A percentile compares a stretch with the other conserved stretches of the same genome.
Conservation (phyloP, 495 filamentous ascomycete species). For the Talaromyces ruber region DNA sequence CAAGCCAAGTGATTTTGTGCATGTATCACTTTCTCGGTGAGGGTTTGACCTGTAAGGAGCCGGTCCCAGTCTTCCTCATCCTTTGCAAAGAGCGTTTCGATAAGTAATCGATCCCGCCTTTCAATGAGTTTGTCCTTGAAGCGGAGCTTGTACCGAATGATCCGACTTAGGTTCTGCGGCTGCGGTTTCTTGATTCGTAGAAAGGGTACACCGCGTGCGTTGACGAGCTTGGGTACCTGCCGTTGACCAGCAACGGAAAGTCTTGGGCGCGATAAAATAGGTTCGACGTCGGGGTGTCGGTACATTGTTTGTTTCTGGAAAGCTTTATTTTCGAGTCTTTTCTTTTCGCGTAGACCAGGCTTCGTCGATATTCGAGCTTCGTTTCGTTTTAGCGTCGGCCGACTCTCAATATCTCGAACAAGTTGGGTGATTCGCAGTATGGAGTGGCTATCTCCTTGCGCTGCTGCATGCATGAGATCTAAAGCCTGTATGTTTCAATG, state of each 20-base stretch:
- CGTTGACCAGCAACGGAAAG: constrained; percentile 43
- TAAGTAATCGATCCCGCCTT: constrained; percentile 20
- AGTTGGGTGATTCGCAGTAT: constrained; percentile 15
- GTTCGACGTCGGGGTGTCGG: constrained; percentile 30
- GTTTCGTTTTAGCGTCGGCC: background rate
- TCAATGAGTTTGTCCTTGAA: constrained; percentile 27
- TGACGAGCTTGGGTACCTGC: constrained; percentile 50
- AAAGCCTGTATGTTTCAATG: constrained; percentile 21
- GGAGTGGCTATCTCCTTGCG: constrained; percentile 20
- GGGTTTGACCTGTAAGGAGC: constrained; percentile 18
- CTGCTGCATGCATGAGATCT: constrained; percentile 30
- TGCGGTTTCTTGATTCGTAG: constrained; percentile 65
- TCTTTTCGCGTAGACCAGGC: constrained; percentile 1
- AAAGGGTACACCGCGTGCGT: constrained; percentile 55
- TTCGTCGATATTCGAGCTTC: background rate
- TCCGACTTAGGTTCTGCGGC: constrained; percentile 42
- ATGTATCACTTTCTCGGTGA: constrained; percentile 3
- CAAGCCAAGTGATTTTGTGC: background rate
- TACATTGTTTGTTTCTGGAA: constrained; percentile 19
- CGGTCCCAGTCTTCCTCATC: constrained; percentile 54
- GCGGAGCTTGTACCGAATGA: constrained; percentile 45
- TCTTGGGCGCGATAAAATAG: constrained; percentile 34
- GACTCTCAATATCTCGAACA: constrained; percentile 9
- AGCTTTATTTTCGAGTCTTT: constrained; percentile 18
- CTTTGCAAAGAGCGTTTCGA: constrained; percentile 31